These are phyloP conservation scores for Cymbopogon flexuosus DNA, from an alignment of 202 grass and related monocot genomes.

Conservation along the genomic window DNA sequence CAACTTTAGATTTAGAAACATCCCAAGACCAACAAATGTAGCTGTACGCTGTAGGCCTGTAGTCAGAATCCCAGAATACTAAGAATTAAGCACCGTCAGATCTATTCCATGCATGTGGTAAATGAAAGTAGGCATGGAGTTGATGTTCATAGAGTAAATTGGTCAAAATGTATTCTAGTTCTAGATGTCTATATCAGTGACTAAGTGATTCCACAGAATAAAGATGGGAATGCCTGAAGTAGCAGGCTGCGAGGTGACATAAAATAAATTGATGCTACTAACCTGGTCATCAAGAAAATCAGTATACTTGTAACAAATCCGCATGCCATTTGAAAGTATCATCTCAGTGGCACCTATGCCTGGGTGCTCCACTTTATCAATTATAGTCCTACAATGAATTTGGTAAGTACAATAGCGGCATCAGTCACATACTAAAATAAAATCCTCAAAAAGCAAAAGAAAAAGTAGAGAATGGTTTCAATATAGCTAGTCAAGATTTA, in stretches of 20 bases:
- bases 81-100: neutral
- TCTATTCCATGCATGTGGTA: neutral
- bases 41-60: neutral
- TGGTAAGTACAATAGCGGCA: constrained; percentile 9
- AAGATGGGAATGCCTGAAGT: constrained; percentile 13
- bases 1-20: constrained; percentile 7
- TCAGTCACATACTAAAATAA: constrained; percentile 13
- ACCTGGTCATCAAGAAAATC: constrained; percentile 99
- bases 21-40: neutral
- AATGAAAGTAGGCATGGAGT: neutral
- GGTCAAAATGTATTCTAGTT: neutral
- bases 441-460: neutral
- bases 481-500: constrained; percentile 17
- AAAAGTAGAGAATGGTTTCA: neutral
- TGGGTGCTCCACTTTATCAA: constrained; percentile 73
- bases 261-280: constrained; percentile 21
- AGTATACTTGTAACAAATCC: constrained; percentile 86
- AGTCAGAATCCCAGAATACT: neutral
- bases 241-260: neutral
- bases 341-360: constrained; percentile 84
- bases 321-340: constrained; percentile 93
- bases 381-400: constrained; percentile 58
- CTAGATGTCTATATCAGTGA: neutral
- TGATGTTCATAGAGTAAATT: neutral
- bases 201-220: neutral